A percentile compares a stretch with the other conserved stretches of the same genome.
These are phyloP conservation scores for Boletus edulis DNA, from an alignment of 768 basidiomycete genomes.

Conservation along the genomic window DNA sequence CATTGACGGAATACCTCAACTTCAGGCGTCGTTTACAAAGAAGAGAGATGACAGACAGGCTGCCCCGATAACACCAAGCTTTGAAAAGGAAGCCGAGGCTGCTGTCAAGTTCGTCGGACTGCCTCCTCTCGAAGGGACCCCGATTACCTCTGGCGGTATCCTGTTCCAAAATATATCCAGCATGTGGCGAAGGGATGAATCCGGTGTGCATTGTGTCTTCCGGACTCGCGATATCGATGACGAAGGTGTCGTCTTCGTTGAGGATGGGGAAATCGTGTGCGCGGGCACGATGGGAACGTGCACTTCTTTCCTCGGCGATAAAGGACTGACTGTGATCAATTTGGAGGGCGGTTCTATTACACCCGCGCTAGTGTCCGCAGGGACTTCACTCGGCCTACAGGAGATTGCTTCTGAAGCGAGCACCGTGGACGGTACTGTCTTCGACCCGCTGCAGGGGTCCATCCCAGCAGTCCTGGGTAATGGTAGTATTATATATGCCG, in stretches of 20 bases:
- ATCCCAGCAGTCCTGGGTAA: conserved; percentile 35
- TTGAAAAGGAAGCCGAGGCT: conserved; percentile 55
- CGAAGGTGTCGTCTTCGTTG: conserved; percentile 43
- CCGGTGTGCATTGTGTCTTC: conserved; percentile 21
- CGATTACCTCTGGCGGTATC: conserved; percentile 35
- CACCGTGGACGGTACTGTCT: conserved; percentile 63
- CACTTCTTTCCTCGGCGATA: conserved; percentile 9
- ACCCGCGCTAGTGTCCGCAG: conserved; percentile 65
- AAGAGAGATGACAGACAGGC: conserved; percentile 53
- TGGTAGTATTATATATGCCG: conserved; percentile 52
- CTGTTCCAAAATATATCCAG: conserved; percentile 54
- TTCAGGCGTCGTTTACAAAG: conserved; percentile 30
- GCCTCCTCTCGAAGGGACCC: conserved; percentile 55
- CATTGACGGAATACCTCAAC: conserved; percentile 80
- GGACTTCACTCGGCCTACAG: conserved; percentile 59
- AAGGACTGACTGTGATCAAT: conserved; percentile 33
- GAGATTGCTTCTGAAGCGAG: conserved; percentile 66
- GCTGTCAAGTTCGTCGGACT: conserved; percentile 64
- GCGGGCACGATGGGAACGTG: conserved; percentile 25
- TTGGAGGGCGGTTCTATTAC: conserved; percentile 61
- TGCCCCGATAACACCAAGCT: conserved; percentile 54
- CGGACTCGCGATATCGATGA: conserved; percentile 5
- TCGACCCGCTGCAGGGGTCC: conserved; percentile 41
- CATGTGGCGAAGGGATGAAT: conserved; percentile 26
- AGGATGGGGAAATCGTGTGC: conserved; percentile 55